A percentile compares a stretch with the other conserved stretches of the same genome.
Evolutionary conservation across 139 green algal species (phyloP).

Genomic region (Chlamydomonas sphaeroides): DNA sequence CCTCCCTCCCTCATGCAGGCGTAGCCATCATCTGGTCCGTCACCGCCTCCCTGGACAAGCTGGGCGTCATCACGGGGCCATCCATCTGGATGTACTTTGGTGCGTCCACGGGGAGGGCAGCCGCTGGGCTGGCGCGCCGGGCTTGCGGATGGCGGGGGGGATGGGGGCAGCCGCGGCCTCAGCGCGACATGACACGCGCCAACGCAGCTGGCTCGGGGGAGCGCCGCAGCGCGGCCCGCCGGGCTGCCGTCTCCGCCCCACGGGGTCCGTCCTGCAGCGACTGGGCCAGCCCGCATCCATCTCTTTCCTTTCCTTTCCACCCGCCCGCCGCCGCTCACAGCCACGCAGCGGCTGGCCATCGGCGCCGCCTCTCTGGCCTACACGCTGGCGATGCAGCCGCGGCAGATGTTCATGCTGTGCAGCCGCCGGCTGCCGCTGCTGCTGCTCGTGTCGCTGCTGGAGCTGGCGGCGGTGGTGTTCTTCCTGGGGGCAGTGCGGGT

Average conservation of each 20-base stretch:
- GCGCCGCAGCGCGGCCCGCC: no score
- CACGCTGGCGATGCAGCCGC: slow-evolving; percentile 5
- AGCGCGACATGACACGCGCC: no score
- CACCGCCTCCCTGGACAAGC: slow-evolving; percentile 69
- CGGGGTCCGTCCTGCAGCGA: no score
- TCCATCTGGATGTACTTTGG: slow-evolving; percentile 53
- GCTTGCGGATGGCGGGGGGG: no score
- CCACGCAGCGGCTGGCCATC: slow-evolving; percentile 21
- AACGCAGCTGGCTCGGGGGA: no score
- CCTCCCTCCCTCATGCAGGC: not conserved
- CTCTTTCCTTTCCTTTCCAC: no score
- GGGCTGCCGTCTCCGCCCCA: no score
- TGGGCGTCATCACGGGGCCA: slow-evolving; percentile 47
- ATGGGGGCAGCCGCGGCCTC: slow-evolving; percentile 41
- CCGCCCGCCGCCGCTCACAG: no score
- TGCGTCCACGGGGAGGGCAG: no score
- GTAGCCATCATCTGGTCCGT: slow-evolving; percentile 55
- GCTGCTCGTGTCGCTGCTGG: slow-evolving; percentile 43
- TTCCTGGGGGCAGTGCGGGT: slow-evolving; percentile 66
- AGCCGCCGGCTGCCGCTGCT: slow-evolving; percentile 42
- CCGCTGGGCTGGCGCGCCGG: no score
- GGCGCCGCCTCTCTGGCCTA: slow-evolving; percentile 21
- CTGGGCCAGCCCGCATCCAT: no score
- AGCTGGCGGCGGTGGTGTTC: slow-evolving; percentile 58
- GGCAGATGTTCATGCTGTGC: slow-evolving; percentile 19